Base-by-base conservation (phyloP, 345 rosid genomes). In the Stellera chamaejasme region DNA sequence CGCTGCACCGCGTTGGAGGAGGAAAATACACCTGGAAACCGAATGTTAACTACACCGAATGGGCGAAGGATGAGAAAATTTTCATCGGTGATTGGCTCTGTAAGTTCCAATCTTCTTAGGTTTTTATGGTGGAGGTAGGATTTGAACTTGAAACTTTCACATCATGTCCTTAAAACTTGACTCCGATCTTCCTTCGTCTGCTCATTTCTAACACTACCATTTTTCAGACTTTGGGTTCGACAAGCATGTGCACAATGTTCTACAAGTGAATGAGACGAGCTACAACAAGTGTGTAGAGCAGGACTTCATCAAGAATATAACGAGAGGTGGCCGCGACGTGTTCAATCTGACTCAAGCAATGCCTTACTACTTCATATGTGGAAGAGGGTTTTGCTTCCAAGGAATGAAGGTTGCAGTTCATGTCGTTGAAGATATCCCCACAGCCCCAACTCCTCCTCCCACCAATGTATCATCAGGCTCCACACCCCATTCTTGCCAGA, bases 401-500 rank as follows among this genome's bases (percentile, higher is more conserved):
- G 59, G 59, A 43, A 43, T 56, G 49, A 56, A 56, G 45, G 25
- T 56, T 44, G 50, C 39, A 3, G 49, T 45, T 19, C 13, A 25
- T 45, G 60, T 43, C 2, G 41, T 19, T 43, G 41, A 44, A 4
- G 27, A 3, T 9, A 2, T 36, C 25, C 48, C 50, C 25, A 6
- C 2, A 6, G 12, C 59, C 14, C 36, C 49, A 0, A 4, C 28
- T 15, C 59, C 59, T 9, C 25, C 36, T 45, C 39, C 60, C 5
- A 11, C 50, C 16, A 13, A 27, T 32, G 39, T 32, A 32, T 68
- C 73, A 63, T 54, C 48, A 41, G 50, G 55, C 55, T 10, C 50
- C 39, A 11, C 27, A 3, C 61, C 7, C 57, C 10, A n/a, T 13
- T 56, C 9, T 32, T 26, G 19, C 3, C 27, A n/a, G 13, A 32